Base-by-base conservation (phyloP, 2,329 filamentous ascomycete genomes). In the Ophioceras dolichostomum region DNA sequence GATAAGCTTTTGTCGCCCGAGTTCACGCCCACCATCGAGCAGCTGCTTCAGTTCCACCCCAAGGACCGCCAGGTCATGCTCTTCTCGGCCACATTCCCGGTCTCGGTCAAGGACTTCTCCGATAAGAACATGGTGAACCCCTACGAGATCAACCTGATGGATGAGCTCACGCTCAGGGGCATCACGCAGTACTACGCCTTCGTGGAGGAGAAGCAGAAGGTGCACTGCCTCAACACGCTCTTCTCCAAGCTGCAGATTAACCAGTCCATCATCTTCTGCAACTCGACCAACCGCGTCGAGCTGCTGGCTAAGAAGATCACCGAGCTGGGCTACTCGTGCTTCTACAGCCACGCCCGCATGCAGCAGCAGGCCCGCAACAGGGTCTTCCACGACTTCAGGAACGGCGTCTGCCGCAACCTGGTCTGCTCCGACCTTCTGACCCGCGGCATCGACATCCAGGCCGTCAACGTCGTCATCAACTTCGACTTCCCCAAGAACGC, bases 221-320 rank as follows among this genome's bases (percentile, higher is more conserved):
- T 98, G 16, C 93, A 98, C 65, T 98, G 91, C 59, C 67, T 98
- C 47, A 98, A 98, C 67, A 98, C 91, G 1, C 79, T 98, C 45
- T 98, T 98, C 69, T 95, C 88, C 49, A 94, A 95, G 63, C 77
- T 98, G 13, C 89, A 98, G 62, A 98, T 98, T 66, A 98, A 98
- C 65, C 91, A 98, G 67, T 98, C 93, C 44, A 98, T 98, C 66
- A 98, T 98, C 58, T 98, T 98, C 68, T 98, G 91, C 67, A 98
- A 98, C 64, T 98, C 91, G 29, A 98, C 91, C 38, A 96, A 96
- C 60, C 85, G 91, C 47, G 91, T 98, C 43, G 91, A 98, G 62
- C 72, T 98, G 37, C 75, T 98, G 19, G 91, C 91, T 36, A 98
- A 98, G 72, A 98, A 98, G 63, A 98, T 98, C 54, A 98, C 93